Evolutionary conservation across 176 grass and related monocot genomes (phyloP).

Genomic region (Olyra latifolia): DNA sequence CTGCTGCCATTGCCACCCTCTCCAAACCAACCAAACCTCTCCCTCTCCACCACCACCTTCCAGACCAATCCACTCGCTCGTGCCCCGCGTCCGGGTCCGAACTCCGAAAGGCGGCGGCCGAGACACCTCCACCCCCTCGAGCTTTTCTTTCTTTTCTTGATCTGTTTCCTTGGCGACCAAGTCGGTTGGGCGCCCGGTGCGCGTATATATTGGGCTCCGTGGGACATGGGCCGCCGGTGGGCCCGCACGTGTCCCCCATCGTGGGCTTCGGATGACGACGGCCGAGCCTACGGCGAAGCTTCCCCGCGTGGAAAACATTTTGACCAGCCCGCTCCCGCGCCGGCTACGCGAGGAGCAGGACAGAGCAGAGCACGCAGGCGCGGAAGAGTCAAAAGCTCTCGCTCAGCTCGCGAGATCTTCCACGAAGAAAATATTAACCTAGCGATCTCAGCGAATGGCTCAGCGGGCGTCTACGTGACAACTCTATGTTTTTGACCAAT

Average conservation of each 20-base stretch:
- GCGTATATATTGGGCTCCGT: slow-evolving; percentile 32
- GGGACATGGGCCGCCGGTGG: neutral
- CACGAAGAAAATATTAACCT: neutral
- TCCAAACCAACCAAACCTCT: neutral
- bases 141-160: neutral
- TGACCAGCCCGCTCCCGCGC: slow-evolving; percentile 10
- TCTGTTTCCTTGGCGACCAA: slow-evolving; percentile 31
- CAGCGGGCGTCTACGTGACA: neutral
- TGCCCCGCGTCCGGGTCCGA: slow-evolving; percentile 30
- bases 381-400: neutral
- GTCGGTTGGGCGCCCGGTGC: neutral
- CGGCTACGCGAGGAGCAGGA: neutral
- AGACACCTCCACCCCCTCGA: neutral
- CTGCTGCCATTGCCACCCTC: slow-evolving; percentile 14
- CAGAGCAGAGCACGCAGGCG: neutral
- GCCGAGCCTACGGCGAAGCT: slow-evolving; percentile 26
- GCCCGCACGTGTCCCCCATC: neutral
- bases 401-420: slow-evolving; percentile 3
- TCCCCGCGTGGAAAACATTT: slow-evolving; percentile 37
- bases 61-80: neutral
- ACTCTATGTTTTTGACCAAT: neutral
- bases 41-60: neutral
- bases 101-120: slow-evolving; percentile 34
- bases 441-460: slow-evolving; percentile 16
- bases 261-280: slow-evolving; percentile 37